phyloP scores from a whole-genome alignment of 2,329 filamentous ascomycete species.

The Aspergillus alliaceus region DNA sequence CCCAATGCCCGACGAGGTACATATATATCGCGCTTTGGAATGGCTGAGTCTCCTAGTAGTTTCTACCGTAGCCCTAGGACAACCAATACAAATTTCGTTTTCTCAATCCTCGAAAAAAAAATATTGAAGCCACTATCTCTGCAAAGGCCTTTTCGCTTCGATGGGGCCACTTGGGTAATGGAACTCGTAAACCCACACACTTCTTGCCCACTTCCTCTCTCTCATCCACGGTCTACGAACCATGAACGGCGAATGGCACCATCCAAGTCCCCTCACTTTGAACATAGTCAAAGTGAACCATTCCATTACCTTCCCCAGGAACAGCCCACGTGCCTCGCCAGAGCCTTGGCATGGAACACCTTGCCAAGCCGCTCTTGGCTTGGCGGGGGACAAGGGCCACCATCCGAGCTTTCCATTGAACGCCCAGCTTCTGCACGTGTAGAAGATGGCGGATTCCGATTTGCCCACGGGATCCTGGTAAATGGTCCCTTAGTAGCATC shows the following conservation, averaged over 20 bases:
- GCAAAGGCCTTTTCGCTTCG: not conserved
- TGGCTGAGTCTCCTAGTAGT: not conserved
- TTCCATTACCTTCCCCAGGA: not conserved
- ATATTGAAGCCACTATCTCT: not conserved
- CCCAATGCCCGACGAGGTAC: too few relatives aligned
- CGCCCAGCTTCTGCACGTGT: slow-evolving; percentile 15
- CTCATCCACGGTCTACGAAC: not conserved
- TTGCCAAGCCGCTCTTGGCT: slow-evolving; percentile 6
- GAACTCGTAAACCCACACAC: not conserved
- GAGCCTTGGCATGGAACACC: slow-evolving; percentile 4
- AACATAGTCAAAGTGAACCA: not conserved
- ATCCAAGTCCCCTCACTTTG: not conserved
- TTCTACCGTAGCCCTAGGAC: not conserved
- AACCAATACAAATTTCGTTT: not conserved
- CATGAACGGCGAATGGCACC: not conserved
- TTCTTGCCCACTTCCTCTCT: not conserved
- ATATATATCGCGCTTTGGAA: too few relatives aligned
- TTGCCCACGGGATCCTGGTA: slow-evolving; percentile 2
- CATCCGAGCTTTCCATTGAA: slow-evolving; percentile 5
- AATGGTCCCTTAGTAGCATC: not conserved
- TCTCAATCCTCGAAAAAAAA: not conserved
- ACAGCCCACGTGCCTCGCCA: slow-evolving; percentile 6
- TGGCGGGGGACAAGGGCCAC: slow-evolving; percentile 2
- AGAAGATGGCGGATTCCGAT: slow-evolving; percentile 7
- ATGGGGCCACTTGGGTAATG: too few relatives aligned